Conservation (phyloP, 345 rosid species). For the Hevea brasiliensis region DNA sequence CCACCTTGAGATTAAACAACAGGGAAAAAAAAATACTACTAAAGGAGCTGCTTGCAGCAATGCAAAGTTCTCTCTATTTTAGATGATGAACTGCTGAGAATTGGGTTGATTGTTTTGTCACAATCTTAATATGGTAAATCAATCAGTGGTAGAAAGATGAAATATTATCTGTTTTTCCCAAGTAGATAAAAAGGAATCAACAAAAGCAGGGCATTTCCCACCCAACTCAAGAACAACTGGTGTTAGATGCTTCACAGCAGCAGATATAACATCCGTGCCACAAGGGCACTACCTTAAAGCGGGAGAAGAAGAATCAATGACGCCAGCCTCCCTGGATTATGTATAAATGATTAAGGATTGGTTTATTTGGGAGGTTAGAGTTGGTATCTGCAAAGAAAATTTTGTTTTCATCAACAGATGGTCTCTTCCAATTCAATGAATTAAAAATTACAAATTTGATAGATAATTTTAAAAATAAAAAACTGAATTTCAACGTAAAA, state of each 20-base stretch:
- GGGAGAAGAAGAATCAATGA: background rate
- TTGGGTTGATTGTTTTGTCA: too few relatives aligned
- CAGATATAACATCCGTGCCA: conserved; percentile 77
- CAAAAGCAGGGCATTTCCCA: conserved; percentile 77
- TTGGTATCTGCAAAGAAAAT: conserved; percentile 77
- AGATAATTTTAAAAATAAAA: too few relatives aligned
- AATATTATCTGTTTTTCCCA: conserved; percentile 47
- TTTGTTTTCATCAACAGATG: conserved; percentile 56
- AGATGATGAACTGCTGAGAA: too few relatives aligned
- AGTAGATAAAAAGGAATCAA: conserved; percentile 58
- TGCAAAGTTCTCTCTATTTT: too few relatives aligned
- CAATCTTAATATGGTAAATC: background rate
- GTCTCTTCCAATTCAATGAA: too few relatives aligned
- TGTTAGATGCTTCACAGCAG: conserved; percentile 71
- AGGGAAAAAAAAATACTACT: background rate
- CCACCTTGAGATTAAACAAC: conserved; percentile 37
- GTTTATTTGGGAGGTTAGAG: too few relatives aligned
- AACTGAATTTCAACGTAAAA: too few relatives aligned
- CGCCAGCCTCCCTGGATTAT: background rate
- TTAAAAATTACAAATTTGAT: too few relatives aligned
- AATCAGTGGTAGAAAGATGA: background rate
- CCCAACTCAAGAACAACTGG: conserved; percentile 82
- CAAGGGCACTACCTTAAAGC: conserved; percentile 53
- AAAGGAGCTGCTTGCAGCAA: background rate
- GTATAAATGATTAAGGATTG: background rate